Evolutionary conservation across 2,329 filamentous ascomycete genomes (phyloP).

Genomic region (Penicillium sp.): DNA sequence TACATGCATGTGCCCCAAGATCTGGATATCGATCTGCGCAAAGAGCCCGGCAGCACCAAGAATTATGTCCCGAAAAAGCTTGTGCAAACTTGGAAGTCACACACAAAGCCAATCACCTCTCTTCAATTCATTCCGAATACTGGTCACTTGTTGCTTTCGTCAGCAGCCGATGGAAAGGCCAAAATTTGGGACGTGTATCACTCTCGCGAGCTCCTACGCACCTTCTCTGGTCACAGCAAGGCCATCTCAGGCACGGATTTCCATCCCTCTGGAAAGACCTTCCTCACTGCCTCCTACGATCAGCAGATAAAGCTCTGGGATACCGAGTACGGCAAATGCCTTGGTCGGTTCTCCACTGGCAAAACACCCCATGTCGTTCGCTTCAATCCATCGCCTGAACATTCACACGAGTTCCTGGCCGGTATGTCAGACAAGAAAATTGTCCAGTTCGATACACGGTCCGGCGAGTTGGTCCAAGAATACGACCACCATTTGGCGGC

Average conservation of each 20-base stretch:
- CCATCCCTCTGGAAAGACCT: constrained; percentile 77
- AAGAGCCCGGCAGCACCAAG: constrained; percentile 75
- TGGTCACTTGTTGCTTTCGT: constrained; percentile 84
- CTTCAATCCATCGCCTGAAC: constrained; percentile 80
- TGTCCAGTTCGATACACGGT: constrained; percentile 89
- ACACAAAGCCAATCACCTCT: constrained; percentile 82
- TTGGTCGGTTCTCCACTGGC: constrained; percentile 86
- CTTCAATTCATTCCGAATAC: constrained; percentile 86
- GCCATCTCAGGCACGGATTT: constrained; percentile 88
- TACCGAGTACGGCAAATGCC: constrained; percentile 87
- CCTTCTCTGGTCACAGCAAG: constrained; percentile 89
- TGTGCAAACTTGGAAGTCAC: constrained; percentile 83
- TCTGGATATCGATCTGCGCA: constrained; percentile 79
- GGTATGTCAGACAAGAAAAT: constrained; percentile 99
- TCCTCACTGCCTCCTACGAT: constrained; percentile 90
- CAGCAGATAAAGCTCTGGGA: constrained; percentile 98
- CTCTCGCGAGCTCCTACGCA: constrained; percentile 80
- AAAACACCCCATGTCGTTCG: constrained; percentile 93
- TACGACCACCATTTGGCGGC: constrained; percentile 98
- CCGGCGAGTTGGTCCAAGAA: constrained; percentile 84
- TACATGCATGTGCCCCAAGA: constrained; percentile 98
- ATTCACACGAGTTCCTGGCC: constrained; percentile 85
- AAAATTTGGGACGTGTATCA: constrained; percentile 97
- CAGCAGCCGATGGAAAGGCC: constrained; percentile 85
- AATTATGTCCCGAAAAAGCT: constrained; percentile 96